These are phyloP conservation scores for Posidonia oceanica DNA, from an alignment of 116 monocot genomes.

Conservation along the genomic window DNA sequence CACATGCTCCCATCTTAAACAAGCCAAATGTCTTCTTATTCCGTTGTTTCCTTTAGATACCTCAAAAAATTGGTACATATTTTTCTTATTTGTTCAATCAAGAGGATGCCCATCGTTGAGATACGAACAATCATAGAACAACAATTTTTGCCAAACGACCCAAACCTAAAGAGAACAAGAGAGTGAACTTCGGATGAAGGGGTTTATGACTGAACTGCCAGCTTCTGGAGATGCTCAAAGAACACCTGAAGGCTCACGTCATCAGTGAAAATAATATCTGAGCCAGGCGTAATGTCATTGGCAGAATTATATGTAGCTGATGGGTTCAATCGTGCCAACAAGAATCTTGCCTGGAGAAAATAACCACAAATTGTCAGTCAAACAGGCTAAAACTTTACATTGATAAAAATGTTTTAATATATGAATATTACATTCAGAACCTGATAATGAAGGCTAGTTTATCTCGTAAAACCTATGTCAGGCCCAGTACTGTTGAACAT, in stretches of 20 bases:
- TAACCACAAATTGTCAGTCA: background rate
- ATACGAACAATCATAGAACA: background rate
- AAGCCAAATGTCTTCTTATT: background rate
- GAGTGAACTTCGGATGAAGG: background rate
- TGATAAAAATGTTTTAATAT: background rate
- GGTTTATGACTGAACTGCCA: slow-evolving; percentile 80
- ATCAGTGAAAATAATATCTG: slow-evolving; percentile 91
- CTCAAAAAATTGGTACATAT: slow-evolving; percentile 5
- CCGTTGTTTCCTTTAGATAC: background rate
- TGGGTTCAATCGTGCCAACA: slow-evolving; percentile 90
- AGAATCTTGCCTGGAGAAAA: slow-evolving; percentile 76
- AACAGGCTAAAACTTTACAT: background rate
- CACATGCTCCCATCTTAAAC: no score
- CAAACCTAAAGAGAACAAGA: background rate
- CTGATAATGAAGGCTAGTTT: background rate
- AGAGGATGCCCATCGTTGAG: background rate
- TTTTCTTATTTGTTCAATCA: slow-evolving; percentile 6
- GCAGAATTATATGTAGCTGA: slow-evolving; percentile 90
- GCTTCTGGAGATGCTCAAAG: slow-evolving; percentile 88
- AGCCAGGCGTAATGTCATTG: slow-evolving; percentile 61
- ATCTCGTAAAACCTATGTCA: background rate
- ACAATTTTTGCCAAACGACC: background rate
- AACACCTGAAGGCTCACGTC: slow-evolving; percentile 97
- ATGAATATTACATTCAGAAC: background rate
- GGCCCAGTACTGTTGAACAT: background rate